Percentiles rank a stretch among this genome's conserved stretches.
Evolutionary conservation across 257 asterid genomes (phyloP).

Genomic region (Fraxinus cuspidata): DNA sequence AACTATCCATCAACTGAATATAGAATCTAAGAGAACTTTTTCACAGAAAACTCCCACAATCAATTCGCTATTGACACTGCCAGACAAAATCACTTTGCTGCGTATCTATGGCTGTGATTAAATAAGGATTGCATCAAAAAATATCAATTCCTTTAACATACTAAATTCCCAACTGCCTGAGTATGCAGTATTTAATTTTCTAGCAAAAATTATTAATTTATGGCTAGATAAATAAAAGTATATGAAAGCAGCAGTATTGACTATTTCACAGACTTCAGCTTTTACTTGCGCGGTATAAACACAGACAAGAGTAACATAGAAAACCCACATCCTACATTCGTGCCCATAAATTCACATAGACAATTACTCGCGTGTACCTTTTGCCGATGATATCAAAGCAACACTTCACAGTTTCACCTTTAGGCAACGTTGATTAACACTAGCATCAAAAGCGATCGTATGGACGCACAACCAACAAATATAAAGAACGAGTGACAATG

Average conservation of each 20-base stretch:
- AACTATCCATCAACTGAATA: not conserved
- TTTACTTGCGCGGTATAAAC: not conserved
- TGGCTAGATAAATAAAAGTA: too few species aligned
- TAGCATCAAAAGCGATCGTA: not conserved
- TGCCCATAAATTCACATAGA: constrained; percentile 9
- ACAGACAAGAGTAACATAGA: not conserved
- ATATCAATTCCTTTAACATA: too few species aligned
- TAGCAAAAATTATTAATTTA: too few species aligned
- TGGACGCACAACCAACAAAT: not conserved
- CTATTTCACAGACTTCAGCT: not conserved
- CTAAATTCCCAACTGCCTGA: too few species aligned
- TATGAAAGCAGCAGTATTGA: not conserved
- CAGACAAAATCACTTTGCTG: constrained; percentile 1
- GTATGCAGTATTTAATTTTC: too few species aligned
- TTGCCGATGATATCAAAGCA: constrained; percentile 12
- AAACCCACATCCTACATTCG: not conserved
- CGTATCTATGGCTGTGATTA: not conserved
- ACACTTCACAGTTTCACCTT: not conserved
- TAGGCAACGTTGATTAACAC: constrained; percentile 10
- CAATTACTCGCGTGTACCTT: not conserved
- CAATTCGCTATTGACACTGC: not conserved
- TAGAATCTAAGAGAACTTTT: not conserved
- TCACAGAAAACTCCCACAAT: not conserved
- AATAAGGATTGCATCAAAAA: not conserved
- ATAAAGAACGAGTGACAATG: not conserved